These are phyloP conservation scores for Blastocystis sp. DNA, from an alignment of 352 stramenopile genomes.

Conservation along the genomic window DNA sequence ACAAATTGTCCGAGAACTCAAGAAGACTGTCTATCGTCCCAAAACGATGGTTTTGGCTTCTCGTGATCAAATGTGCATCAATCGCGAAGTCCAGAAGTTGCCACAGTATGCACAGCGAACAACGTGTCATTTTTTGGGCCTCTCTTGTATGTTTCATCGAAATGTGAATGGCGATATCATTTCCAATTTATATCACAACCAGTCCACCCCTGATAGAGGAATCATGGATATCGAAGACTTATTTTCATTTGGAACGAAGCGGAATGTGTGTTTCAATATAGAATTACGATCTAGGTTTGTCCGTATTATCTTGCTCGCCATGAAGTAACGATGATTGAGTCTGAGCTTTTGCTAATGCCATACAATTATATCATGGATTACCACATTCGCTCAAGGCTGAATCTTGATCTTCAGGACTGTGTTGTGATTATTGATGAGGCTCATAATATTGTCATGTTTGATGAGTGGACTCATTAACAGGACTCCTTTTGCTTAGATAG, in stretches of 20 bases:
- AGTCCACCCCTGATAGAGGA: constrained; percentile 45
- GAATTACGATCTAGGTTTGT: constrained; percentile 75
- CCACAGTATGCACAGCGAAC: not conserved
- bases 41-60: constrained; percentile 77
- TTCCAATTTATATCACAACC: constrained; percentile 44
- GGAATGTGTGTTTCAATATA: constrained; percentile 47
- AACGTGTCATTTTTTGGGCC: not conserved
- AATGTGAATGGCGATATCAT: not conserved
- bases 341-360: constrained; percentile 92
- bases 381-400: constrained; percentile 71
- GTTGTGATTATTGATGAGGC: constrained; percentile 99
- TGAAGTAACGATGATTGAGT: constrained; percentile 74
- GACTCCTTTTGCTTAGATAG: constrained; percentile 84
- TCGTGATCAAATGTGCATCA: constrained; percentile 79
- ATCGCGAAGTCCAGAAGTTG: constrained; percentile 65
- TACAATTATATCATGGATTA: constrained; percentile 99
- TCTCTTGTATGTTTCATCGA: constrained; percentile 52
- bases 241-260: constrained; percentile 69
- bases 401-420: constrained; percentile 88
- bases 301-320: constrained; percentile 91
- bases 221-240: constrained; percentile 99
- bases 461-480: constrained; percentile 64
- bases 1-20: constrained; percentile 84
- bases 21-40: constrained; percentile 73
- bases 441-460: constrained; percentile 89